These are phyloP conservation scores for Salix dunnii DNA, from an alignment of 345 rosid genomes.

Conservation along the genomic window DNA sequence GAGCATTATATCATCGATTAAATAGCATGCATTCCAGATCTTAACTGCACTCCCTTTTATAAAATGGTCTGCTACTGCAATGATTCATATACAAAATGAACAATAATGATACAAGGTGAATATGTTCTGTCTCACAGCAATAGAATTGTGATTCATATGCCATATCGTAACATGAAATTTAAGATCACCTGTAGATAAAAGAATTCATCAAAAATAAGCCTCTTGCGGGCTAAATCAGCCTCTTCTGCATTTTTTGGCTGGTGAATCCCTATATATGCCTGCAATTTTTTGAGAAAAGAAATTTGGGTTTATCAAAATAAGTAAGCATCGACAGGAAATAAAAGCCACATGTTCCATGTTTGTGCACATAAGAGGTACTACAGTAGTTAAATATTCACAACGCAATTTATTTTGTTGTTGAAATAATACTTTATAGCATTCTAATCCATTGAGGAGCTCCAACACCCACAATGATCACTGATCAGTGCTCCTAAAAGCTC, in stretches of 20 bases:
- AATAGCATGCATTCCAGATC: too few relatives aligned
- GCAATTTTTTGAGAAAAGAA: constrained; percentile 29
- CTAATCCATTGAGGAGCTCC: not conserved
- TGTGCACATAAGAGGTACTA: not conserved
- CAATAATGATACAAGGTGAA: too few relatives aligned
- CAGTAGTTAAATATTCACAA: not conserved
- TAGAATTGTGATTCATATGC: not conserved
- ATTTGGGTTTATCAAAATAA: not conserved
- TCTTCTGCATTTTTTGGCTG: constrained; percentile 72
- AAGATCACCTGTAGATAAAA: constrained; percentile 82
- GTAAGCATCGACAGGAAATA: not conserved
- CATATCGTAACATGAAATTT: not conserved
- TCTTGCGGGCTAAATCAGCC: constrained; percentile 92
- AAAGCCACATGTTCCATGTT: not conserved
- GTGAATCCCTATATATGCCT: constrained; percentile 87
- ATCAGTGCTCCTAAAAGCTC: too few relatives aligned
- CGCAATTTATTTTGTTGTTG: not conserved
- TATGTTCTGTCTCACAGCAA: too few relatives aligned
- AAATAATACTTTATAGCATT: not conserved
- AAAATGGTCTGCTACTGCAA: too few relatives aligned
- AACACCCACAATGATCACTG: not conserved
- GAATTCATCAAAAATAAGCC: constrained; percentile 89
- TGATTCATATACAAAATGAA: too few relatives aligned
- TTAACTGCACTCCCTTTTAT: too few relatives aligned
- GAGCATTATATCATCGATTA: too few relatives aligned